These are phyloP conservation scores for Penicillium sp. DNA, from an alignment of 2,329 filamentous ascomycete species.

Conservation along the genomic window DNA sequence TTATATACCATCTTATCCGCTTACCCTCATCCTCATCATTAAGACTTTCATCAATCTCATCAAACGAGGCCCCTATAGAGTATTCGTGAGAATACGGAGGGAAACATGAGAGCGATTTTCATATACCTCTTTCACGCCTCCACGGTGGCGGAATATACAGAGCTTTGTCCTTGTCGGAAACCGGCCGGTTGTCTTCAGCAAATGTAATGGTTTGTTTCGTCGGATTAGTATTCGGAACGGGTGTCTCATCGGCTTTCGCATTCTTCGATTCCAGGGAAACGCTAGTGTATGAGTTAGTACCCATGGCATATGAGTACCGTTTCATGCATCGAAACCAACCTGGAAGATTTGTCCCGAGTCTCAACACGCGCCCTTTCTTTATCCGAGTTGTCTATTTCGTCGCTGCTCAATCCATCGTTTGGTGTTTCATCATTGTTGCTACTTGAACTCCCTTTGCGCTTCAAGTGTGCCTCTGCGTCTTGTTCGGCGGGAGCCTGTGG, in stretches of 20 bases:
- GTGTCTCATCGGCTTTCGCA: background rate
- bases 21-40: conserved; percentile 7
- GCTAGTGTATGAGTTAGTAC: background rate
- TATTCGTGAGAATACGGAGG: background rate
- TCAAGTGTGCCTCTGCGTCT: conserved; percentile 3
- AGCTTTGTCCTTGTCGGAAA: conserved; percentile 18
- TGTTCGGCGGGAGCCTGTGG: background rate
- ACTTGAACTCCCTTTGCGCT: background rate
- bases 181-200: background rate
- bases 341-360: background rate
- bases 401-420: background rate
- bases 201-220: conserved; percentile 7
- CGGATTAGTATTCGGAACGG: background rate
- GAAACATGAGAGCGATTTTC: background rate
- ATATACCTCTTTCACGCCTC: conserved; percentile 22
- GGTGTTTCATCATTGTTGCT: background rate
- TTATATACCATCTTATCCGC: conserved; percentile 22
- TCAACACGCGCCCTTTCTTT: background rate
- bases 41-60: conserved; percentile 23
- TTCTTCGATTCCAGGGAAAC: background rate
- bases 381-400: background rate
- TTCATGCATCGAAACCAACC: background rate
- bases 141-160: conserved; percentile 28
- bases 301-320: background rate
- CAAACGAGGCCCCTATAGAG: conserved; percentile 22